Conservation (phyloP, 2,329 filamentous ascomycete species). For the Cordyceps farinosa region DNA sequence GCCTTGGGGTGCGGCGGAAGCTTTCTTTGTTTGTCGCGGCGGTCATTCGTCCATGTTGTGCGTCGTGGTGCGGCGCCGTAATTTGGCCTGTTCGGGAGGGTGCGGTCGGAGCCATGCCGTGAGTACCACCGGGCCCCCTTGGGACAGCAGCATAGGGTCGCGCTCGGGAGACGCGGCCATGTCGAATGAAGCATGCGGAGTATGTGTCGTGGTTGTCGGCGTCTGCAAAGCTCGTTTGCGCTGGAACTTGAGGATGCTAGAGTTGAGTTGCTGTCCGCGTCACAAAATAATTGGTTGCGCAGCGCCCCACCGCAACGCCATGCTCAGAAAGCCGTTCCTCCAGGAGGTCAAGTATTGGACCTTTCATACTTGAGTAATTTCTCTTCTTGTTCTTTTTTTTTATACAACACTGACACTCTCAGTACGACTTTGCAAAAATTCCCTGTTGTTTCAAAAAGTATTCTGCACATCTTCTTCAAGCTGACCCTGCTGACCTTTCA, state of each 20-base stretch:
- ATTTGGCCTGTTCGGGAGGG: background rate
- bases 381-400: background rate
- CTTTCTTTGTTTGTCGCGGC: background rate
- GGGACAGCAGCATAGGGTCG: conserved; percentile 18
- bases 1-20: background rate
- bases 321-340: background rate
- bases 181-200: conserved; percentile 29
- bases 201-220: background rate
- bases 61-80: background rate
- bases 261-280: background rate
- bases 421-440: too few relatives aligned
- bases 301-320: background rate
- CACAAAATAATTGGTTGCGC: background rate
- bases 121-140: background rate
- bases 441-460: background rate
- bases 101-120: background rate
- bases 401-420: too few relatives aligned
- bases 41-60: background rate
- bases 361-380: background rate
- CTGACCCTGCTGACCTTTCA: background rate
- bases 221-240: background rate
- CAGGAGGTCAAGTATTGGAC: background rate
- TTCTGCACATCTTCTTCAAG: background rate
- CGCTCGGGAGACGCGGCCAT: conserved; percentile 27
- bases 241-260: background rate